phyloP scores from a whole-genome alignment of 108 stramenopile species.

The Nitzschia sp. region DNA sequence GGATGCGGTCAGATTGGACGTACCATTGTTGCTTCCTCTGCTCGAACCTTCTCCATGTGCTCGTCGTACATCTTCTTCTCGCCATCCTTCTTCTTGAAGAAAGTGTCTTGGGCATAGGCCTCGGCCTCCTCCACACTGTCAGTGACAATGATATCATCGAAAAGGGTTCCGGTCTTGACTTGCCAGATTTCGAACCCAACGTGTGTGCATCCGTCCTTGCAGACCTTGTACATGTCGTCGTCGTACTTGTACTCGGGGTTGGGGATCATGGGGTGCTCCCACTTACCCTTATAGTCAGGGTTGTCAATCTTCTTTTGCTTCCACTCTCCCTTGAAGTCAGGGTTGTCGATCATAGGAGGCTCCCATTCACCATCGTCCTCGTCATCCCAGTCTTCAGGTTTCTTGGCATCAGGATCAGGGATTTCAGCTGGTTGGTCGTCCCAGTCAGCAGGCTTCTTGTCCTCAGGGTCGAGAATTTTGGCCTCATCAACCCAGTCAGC shows the following conservation, averaged over 20 bases:
- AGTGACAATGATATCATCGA: slow-evolving; percentile 98
- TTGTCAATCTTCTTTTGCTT: slow-evolving; percentile 93
- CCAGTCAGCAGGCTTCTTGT: slow-evolving; percentile 96
- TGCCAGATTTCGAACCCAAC: slow-evolving; percentile 99
- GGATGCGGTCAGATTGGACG: not conserved
- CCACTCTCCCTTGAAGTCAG: slow-evolving; percentile 97
- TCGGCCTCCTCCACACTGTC: slow-evolving; percentile 96
- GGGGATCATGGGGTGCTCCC: slow-evolving; percentile 91
- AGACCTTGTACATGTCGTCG: slow-evolving; percentile 88
- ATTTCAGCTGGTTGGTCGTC: slow-evolving; percentile 91
- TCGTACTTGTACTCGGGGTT: slow-evolving; percentile 95
- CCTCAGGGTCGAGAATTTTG: slow-evolving; percentile 93
- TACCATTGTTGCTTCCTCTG: slow-evolving; percentile 37
- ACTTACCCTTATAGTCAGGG: slow-evolving; percentile 96
- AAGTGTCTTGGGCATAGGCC: slow-evolving; percentile 93
- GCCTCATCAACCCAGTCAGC: slow-evolving; percentile 96
- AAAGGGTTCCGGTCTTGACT: slow-evolving; percentile 96
- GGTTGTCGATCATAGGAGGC: slow-evolving; percentile 95
- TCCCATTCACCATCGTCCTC: slow-evolving; percentile 99
- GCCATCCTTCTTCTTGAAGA: slow-evolving; percentile 94
- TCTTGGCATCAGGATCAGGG: slow-evolving; percentile 89
- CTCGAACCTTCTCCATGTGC: slow-evolving; percentile 62
- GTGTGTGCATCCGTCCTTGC: slow-evolving; percentile 93
- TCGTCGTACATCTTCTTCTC: slow-evolving; percentile 96
- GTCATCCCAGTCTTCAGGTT: slow-evolving; percentile 99